Conservation (phyloP, 768 basidiomycete species). For the Roridomyces roridus region DNA sequence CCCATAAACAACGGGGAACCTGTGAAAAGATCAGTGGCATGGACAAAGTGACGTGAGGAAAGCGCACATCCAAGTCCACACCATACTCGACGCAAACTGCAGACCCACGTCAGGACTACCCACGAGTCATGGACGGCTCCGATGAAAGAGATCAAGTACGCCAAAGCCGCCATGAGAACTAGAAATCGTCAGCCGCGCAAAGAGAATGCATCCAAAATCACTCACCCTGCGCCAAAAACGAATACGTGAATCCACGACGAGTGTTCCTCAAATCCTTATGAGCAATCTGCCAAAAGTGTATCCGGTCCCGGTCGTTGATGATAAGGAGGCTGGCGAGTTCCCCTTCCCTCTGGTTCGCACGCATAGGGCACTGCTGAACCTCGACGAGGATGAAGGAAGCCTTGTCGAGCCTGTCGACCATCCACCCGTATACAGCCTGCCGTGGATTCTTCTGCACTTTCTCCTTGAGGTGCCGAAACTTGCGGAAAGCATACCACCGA, state of each 20-base stretch:
- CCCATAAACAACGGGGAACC: constrained; percentile 24
- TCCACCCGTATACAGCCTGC: constrained; percentile 2
- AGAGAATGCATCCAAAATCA: background rate
- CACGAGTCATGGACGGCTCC: constrained; percentile 14
- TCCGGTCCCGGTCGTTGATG: constrained; percentile 6
- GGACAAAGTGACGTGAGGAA: background rate
- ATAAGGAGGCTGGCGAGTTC: constrained; percentile 17
- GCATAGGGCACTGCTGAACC: constrained; percentile 21
- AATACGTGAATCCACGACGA: constrained; percentile 17
- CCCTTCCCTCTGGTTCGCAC: constrained; percentile 17
- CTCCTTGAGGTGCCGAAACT: constrained; percentile 8
- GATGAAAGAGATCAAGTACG: constrained; percentile 20
- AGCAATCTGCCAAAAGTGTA: constrained; percentile 15
- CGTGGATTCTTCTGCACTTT: constrained; percentile 1
- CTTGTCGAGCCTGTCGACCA: constrained; percentile 1
- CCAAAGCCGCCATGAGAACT: constrained; percentile 20
- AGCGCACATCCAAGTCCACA: constrained; percentile 26
- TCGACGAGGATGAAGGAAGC: constrained; percentile 16
- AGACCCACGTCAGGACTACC: constrained; percentile 15
- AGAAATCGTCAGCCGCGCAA: background rate
- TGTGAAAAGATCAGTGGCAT: background rate
- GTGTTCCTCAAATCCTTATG: constrained; percentile 22
- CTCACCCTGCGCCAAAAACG: constrained; percentile 21
- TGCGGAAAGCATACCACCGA: constrained; percentile 1
- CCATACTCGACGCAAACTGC: constrained; percentile 23